Percentiles rank a stretch among this genome's conserved stretches.
These are phyloP conservation scores for Seiridium unicorne DNA, from an alignment of 2,329 filamentous ascomycete species.

Conservation along the genomic window DNA sequence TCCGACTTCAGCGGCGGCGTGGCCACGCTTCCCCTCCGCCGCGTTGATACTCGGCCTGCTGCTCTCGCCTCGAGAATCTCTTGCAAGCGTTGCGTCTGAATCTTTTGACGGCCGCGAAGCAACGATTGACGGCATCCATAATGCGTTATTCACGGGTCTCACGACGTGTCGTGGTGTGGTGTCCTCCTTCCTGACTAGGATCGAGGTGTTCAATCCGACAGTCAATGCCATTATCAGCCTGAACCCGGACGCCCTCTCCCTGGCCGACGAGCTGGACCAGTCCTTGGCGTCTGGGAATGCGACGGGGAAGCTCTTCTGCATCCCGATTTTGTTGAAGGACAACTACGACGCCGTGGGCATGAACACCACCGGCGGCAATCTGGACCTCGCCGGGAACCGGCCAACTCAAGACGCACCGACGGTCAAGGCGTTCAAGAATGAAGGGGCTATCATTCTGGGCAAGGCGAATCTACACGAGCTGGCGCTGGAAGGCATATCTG, in stretches of 20 bases:
- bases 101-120: slow-evolving; percentile 55
- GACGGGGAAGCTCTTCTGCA: slow-evolving; percentile 54
- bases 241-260: slow-evolving; percentile 38
- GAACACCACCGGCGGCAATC: slow-evolving; percentile 55
- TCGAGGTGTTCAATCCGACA: slow-evolving; percentile 53
- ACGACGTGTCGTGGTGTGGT: slow-evolving; percentile 55
- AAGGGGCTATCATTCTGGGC: slow-evolving; percentile 57
- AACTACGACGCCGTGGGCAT: slow-evolving; percentile 57
- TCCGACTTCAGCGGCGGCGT: too few relatives aligned
- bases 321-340: slow-evolving; percentile 63
- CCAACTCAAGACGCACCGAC: slow-evolving; percentile 47
- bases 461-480: slow-evolving; percentile 64
- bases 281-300: slow-evolving; percentile 44
- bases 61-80: not conserved
- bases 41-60: not conserved
- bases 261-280: slow-evolving; percentile 49
- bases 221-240: slow-evolving; percentile 58
- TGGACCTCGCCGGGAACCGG: slow-evolving; percentile 44
- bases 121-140: slow-evolving; percentile 55
- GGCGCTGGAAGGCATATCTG: slow-evolving; percentile 61
- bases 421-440: slow-evolving; percentile 45
- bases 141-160: slow-evolving; percentile 49
- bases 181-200: slow-evolving; percentile 53
- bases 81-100: not conserved
- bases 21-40: too few relatives aligned